Conservation (phyloP, 768 basidiomycete genomes). For the Xerocomus spinulosus region DNA sequence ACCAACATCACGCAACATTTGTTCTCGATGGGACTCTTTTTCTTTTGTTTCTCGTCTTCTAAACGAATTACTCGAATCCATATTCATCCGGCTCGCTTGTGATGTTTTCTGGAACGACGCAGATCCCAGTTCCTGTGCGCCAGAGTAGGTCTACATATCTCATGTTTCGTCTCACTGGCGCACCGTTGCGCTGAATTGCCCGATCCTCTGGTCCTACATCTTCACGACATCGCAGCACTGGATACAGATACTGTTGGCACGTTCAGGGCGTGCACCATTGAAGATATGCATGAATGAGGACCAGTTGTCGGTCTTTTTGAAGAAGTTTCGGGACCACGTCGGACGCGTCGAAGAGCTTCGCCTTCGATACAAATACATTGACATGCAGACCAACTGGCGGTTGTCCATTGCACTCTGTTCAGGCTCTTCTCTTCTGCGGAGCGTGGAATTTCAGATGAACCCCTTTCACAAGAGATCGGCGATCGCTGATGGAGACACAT, state of each 20-base stretch:
- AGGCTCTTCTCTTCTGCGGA: not conserved
- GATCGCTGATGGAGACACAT: no score
- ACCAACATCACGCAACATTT: not conserved
- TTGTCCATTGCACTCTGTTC: not conserved
- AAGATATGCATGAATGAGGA: not conserved
- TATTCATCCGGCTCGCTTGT: constrained; percentile 9
- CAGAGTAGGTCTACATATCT: not conserved
- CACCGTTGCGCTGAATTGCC: not conserved
- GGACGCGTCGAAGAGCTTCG: not conserved
- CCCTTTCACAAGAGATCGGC: no score
- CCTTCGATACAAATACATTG: no score
- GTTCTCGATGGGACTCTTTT: constrained; percentile 3
- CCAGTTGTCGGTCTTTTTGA: no score
- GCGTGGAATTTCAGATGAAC: not conserved
- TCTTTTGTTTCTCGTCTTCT: constrained; percentile 10
- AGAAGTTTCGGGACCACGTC: not conserved
- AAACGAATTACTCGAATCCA: constrained; percentile 1
- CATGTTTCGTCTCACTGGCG: not conserved
- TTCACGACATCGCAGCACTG: constrained; percentile 29
- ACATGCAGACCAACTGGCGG: not conserved
- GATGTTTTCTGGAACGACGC: not conserved
- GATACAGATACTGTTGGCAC: constrained; percentile 37
- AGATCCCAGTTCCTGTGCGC: not conserved
- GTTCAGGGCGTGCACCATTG: constrained; percentile 37
- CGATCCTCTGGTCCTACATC: constrained; percentile 12